Base-by-base conservation (phyloP, 345 rosid genomes). In the Eucalyptus cladocalyx region DNA sequence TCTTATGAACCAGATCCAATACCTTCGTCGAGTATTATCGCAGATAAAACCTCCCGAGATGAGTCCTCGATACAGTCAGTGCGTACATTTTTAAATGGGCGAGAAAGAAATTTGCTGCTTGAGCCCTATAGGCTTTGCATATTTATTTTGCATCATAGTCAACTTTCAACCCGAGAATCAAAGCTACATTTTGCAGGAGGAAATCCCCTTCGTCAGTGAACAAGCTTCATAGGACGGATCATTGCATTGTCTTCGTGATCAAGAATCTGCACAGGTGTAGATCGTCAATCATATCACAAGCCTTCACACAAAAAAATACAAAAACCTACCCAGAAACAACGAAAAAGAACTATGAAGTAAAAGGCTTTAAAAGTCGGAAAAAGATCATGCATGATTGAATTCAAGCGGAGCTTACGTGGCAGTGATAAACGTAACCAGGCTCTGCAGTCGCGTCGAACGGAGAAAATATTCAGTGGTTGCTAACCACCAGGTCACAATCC, bases 211-310 rank as follows among this genome's bases (percentile, higher is more conserved):
- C 88, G 86, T 87, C 88, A 62, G 50, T 15, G 47, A 48, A 93
- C 91, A 51, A 95, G 49, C 91, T 93, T 91, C 88, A 97, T 56
- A 4, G 99, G 99, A 88, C 98, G 95, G 94, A 97, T 97, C 99
- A 97, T 97, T 86, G 88, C 94, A 88, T 97, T 97, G 83, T 96
- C 99, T 93, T 97, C 99, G 28, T 97, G 99, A 91, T 97, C 98
- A 94, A 97, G 93, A 3, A 96, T 95, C 99, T 97, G 95, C 92
- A 80, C 40, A 49, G 19, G 40, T 26, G 13, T 23, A 48, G 72
- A 58, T 12, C 21, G 26, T n/a, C 32, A 40, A 23, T 49, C 37
- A 76, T 30, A 16, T 15, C 5, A 28, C 67, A 60, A 60, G 32
- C n/a, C 67, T 60, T 6, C 67, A 60, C 3, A 60, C 67, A 60